Conservation (phyloP, 345 rosid genomes). For the Eucalyptus rudis region DNA sequence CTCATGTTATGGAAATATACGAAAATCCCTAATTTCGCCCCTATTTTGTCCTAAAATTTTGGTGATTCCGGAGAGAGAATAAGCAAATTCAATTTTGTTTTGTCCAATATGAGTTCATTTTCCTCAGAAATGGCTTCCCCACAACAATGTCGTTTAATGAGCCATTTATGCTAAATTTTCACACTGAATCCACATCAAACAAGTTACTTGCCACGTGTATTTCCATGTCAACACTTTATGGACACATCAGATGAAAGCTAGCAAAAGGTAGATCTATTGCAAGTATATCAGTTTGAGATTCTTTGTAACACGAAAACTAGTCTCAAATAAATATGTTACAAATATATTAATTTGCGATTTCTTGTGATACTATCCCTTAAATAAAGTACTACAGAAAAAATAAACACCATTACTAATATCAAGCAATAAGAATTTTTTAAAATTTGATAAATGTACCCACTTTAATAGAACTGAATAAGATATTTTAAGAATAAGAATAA, state of each 20-base stretch:
- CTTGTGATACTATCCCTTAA: background rate
- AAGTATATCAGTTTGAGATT: rapidly evolving
- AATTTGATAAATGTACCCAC: background rate
- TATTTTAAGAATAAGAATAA: background rate
- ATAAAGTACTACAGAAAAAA: background rate
- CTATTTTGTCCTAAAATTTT: background rate
- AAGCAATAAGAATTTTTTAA: background rate
- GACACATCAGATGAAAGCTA: background rate
- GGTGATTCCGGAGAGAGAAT: background rate
- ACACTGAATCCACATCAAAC: background rate
- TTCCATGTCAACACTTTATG: background rate
- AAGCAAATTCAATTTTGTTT: background rate
- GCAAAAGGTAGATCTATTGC: background rate
- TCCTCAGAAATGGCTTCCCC: background rate
- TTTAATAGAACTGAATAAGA: background rate
- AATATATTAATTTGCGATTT: rapidly evolving
- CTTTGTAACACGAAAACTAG: background rate
- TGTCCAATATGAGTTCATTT: background rate
- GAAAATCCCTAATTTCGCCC: background rate
- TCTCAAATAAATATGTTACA: background rate
- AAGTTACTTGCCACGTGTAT: background rate
- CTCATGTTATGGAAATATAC: background rate
- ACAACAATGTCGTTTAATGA: background rate
- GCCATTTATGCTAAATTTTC: background rate
- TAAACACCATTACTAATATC: background rate